Evolutionary conservation across 2,329 filamentous ascomycete species (phyloP).

Genomic region (Aspergillus fijiensis): DNA sequence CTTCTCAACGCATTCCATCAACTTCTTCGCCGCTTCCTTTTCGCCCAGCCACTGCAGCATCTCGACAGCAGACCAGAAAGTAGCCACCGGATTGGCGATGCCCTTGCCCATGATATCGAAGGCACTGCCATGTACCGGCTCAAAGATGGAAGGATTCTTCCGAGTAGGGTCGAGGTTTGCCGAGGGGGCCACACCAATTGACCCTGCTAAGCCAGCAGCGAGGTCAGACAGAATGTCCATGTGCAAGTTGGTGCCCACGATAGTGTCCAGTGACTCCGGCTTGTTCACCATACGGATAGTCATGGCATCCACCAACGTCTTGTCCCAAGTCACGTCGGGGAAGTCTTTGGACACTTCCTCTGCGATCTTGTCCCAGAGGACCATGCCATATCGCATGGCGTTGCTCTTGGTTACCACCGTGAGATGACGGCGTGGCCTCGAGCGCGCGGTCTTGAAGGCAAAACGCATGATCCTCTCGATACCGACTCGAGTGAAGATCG

Average conservation of each 20-base stretch:
- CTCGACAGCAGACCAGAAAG: slow-evolving; percentile 69
- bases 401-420: slow-evolving; percentile 58
- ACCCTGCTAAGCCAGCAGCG: slow-evolving; percentile 66
- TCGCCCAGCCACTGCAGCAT: slow-evolving; percentile 64
- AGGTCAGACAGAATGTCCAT: slow-evolving; percentile 69
- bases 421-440: slow-evolving; percentile 49
- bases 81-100: slow-evolving; percentile 60
- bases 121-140: slow-evolving; percentile 64
- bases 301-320: slow-evolving; percentile 60
- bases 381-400: slow-evolving; percentile 56
- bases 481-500: slow-evolving; percentile 54
- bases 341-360: slow-evolving; percentile 49
- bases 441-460: slow-evolving; percentile 53
- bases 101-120: slow-evolving; percentile 65
- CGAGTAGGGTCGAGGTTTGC: slow-evolving; percentile 65
- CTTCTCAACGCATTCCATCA: slow-evolving; percentile 61
- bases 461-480: slow-evolving; percentile 55
- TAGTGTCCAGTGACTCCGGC: slow-evolving; percentile 51
- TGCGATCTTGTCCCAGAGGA: slow-evolving; percentile 58
- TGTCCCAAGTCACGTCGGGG: slow-evolving; percentile 53
- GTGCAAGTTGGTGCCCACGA: slow-evolving; percentile 56
- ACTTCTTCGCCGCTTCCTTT: slow-evolving; percentile 53
- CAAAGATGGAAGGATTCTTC: slow-evolving; percentile 60
- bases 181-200: slow-evolving; percentile 69
- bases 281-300: slow-evolving; percentile 56